Percentiles rank a stretch among this genome's conserved stretches.
Conservation (phyloP, 225 moss, liverwort and hornwort genomes). For the Marchantia paleacea region DNA sequence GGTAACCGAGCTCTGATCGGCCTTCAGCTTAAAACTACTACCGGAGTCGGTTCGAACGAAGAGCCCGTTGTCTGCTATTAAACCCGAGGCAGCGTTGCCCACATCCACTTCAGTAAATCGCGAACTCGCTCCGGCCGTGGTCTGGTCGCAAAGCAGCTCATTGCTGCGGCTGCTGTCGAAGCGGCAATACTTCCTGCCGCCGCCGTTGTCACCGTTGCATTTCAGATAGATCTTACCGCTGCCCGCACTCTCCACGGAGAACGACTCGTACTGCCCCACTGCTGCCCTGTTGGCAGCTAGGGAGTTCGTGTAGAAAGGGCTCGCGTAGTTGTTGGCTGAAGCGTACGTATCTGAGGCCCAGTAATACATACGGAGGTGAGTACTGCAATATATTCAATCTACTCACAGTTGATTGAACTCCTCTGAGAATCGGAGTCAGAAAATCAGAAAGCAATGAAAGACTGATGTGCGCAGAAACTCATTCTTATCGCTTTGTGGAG, state of each 20-base stretch:
- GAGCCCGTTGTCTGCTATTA: background rate
- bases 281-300: background rate
- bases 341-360: background rate
- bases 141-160: background rate
- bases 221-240: background rate
- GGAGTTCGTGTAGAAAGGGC: background rate
- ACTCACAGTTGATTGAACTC: too few species aligned
- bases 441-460: background rate
- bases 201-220: background rate
- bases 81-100: constrained; percentile 4
- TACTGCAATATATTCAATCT: too few species aligned
- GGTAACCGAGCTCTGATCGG: background rate
- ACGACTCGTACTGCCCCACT: constrained; percentile 11
- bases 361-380: too few species aligned
- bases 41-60: background rate
- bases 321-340: constrained; percentile 7
- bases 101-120: background rate
- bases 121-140: too few species aligned
- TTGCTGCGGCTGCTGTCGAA: background rate
- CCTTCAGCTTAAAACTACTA: background rate
- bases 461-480: background rate
- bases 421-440: background rate
- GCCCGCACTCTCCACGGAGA: background rate
- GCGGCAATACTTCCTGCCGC: background rate
- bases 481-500: background rate